These are phyloP conservation scores for Wakefieldia striispora DNA, from an alignment of 768 basidiomycete species.

Conservation along the genomic window DNA sequence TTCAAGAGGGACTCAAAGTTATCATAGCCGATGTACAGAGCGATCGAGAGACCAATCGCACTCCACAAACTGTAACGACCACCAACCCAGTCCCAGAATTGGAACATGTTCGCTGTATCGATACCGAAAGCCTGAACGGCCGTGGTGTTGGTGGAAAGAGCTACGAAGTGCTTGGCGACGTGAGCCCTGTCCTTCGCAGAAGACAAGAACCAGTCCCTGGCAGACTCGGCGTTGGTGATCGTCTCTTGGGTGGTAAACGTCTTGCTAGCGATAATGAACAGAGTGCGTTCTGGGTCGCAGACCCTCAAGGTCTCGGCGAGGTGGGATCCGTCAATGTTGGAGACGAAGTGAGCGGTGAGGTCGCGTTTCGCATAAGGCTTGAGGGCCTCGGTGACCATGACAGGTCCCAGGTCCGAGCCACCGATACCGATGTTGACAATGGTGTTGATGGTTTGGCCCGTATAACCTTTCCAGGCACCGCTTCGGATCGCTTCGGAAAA, in stretches of 20 bases:
- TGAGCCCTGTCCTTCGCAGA: conserved; percentile 83
- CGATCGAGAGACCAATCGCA: conserved; percentile 95
- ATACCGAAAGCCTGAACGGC: conserved; percentile 95
- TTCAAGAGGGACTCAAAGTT: conserved; percentile 88
- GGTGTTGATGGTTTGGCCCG: conserved; percentile 89
- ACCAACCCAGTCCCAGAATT: conserved; percentile 99
- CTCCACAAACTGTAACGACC: conserved; percentile 98
- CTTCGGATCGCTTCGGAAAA: conserved; percentile 84
- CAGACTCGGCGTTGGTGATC: conserved; percentile 96
- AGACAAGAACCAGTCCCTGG: conserved; percentile 90
- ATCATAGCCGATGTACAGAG: conserved; percentile 88
- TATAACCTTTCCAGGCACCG: conserved; percentile 96
- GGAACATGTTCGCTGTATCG: conserved; percentile 91
- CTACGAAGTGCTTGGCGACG: conserved; percentile 98
- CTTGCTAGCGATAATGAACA: conserved; percentile 99
- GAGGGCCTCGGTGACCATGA: conserved; percentile 98
- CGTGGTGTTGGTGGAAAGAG: conserved; percentile 93
- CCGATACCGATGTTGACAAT: conserved; percentile 99
- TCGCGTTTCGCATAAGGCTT: conserved; percentile 91
- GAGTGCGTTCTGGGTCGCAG: conserved; percentile 87
- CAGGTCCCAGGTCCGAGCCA: conserved; percentile 95
- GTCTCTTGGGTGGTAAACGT: conserved; percentile 99
- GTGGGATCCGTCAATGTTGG: conserved; percentile 98
- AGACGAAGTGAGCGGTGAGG: conserved; percentile 84
- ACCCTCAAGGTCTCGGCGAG: conserved; percentile 80